Evolutionary conservation across 495 filamentous ascomycete species (phyloP), one percentile per base, ranked within the genome.

Genomic region (Cercophora scortea): DNA sequence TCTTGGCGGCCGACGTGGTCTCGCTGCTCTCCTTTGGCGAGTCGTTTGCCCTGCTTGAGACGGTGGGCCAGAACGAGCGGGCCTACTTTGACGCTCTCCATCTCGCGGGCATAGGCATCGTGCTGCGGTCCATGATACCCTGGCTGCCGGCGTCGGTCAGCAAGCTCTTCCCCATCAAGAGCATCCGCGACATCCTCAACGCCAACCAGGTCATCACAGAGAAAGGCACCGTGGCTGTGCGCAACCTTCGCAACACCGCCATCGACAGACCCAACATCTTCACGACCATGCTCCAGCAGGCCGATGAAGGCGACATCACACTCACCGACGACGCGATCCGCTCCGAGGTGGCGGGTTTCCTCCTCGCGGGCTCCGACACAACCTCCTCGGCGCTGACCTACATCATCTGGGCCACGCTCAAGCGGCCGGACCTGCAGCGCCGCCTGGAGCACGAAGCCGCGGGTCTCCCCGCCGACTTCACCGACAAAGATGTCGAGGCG

Each of bases 1-100:
- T 80, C 45, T 73, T 84, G 75, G 66, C 77, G 10, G 75, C 75
- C 0, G 82, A 84, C 49, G 67, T 82, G 5, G 77, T 82, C 40
- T 72, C 71, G 1, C 69, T 80, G 16, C 60, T 84, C 15, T 74
- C 67, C 13, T 85, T 84, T 60, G 81, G 82, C 0, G 76, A 81
- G 32, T 76, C 73, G 0, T 83, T 85, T 52, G 62, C 61, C 4
- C 78, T 76, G 69, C 65, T 83, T 3, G 78, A 83, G 47, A 57
- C 5, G 16, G 42, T 17, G 6, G 79, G 74, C 8, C 58, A 74
- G 64, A 72, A 76, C 50, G 34, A 32, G 36, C 49, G 47, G 7
- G 38, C 42, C 33, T 53, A 34, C 41, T 48, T 58, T 18, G 15
- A 32, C 8, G 56, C 51, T 2, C 40, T 58, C 36, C 36, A 51